Percentiles rank a stretch among this genome's conserved stretches.
Evolutionary conservation across 805 yeast species (phyloP).

Genomic region (Candida andamanensis): DNA sequence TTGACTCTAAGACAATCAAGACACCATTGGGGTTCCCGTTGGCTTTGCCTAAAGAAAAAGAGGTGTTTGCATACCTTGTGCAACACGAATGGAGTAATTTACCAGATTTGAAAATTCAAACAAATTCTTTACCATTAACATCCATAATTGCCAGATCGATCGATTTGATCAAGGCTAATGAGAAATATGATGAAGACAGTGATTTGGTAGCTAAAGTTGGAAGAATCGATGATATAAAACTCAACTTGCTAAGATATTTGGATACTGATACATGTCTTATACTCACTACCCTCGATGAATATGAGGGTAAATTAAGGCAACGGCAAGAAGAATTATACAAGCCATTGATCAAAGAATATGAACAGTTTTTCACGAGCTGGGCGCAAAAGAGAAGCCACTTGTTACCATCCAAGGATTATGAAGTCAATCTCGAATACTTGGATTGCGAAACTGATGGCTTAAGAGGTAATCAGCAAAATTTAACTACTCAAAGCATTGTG

Average conservation of each 20-base stretch:
- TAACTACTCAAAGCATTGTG: slow-evolving; percentile 57
- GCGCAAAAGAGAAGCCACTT: slow-evolving; percentile 20
- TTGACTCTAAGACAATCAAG: slow-evolving; percentile 72
- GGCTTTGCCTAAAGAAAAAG: slow-evolving; percentile 54
- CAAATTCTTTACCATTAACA: slow-evolving; percentile 80
- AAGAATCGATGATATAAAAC: slow-evolving; percentile 49
- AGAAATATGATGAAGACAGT: slow-evolving; percentile 23
- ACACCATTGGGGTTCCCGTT: slow-evolving; percentile 80
- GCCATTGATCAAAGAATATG: slow-evolving; percentile 69
- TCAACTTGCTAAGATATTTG: slow-evolving; percentile 67
- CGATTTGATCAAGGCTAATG: slow-evolving; percentile 48
- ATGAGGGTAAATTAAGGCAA: slow-evolving; percentile 72
- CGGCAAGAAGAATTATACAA: slow-evolving; percentile 76
- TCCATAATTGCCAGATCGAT: slow-evolving; percentile 83
- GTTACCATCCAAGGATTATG: slow-evolving; percentile 12
- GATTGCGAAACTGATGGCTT: slow-evolving; percentile 83
- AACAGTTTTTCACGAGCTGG: slow-evolving; percentile 47
- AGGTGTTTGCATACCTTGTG: slow-evolving; percentile 64
- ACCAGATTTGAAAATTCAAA: slow-evolving; percentile 60
- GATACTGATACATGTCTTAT: slow-evolving; percentile 93
- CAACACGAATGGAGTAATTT: slow-evolving; percentile 85
- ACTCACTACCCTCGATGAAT: slow-evolving; percentile 74
- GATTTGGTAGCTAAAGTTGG: slow-evolving; percentile 60
- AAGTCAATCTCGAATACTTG: slow-evolving; percentile 47
- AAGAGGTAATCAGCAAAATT: slow-evolving; percentile 71